Base-by-base conservation (phyloP, 2,329 filamentous ascomycete species). In the Dactylonectria macrodidyma region DNA sequence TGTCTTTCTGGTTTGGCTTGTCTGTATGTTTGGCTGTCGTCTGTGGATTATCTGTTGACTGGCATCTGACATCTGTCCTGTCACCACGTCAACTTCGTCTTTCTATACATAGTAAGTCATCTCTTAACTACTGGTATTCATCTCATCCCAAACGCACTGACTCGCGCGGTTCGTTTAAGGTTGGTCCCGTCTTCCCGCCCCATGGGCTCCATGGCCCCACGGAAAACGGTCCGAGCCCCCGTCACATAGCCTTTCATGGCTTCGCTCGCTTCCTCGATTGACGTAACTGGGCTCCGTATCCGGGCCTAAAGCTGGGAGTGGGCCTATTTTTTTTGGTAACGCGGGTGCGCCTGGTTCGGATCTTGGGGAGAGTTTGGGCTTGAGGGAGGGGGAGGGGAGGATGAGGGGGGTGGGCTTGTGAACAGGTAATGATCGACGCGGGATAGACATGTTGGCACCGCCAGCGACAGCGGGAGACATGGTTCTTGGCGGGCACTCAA, bases 161-260 rank as follows among this genome's bases (percentile, higher is more conserved):
- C 51, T 57, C 16, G 24, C 52, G 60, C 34, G 22, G 60, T 63
- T 36, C 44, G 60, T 51, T 63, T 63, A 63, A 63, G 60, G 60
- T 63, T 58, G 52, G 52, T 19, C 44, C 60, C 52, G 50, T 50
- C 16, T 19, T 12, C 38, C 22, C 38, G 4, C 22, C 26, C 26
- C 26, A 30, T 30, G 26, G 4, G 19, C 57, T 14, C 26, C 51
- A 34, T 54, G 34, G 51, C 44, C 55, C 62, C 47, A 57, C 62
- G 62, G 55, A 54, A 54, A n/a, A 58, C 62, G 62, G 62, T 59
- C 56, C 62, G 62, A 33, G 19, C 30, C 46, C 47, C 55, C 47
- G 36, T 54, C 24, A 44, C 48, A 55, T 65, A 44, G 50, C 46
- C 46, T 47, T 52, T 52, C 5, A 26, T 36, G 51, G 50, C 33